phyloP scores from a whole-genome alignment of 2,329 filamentous ascomycete species.

The Fusarium incarnatum region DNA sequence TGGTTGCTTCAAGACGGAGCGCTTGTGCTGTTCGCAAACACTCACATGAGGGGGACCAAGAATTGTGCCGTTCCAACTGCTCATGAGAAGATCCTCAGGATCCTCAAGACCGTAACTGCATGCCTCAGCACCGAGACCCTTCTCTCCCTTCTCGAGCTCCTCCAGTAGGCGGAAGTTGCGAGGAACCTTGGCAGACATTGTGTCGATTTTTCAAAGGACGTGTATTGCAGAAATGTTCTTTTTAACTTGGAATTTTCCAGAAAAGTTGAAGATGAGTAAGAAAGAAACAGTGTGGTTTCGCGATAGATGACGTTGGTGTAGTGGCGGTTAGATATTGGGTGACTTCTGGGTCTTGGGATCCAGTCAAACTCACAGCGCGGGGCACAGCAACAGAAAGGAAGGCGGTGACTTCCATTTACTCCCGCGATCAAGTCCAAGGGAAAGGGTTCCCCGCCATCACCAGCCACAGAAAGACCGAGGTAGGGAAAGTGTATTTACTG shows the following conservation, averaged over 20 bases:
- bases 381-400: conserved; percentile 35
- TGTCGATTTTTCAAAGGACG: conserved; percentile 5
- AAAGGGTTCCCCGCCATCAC: conserved; percentile 26
- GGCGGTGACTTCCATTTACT: conserved; percentile 24
- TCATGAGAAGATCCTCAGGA: conserved; percentile 94
- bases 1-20: neutral
- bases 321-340: conserved; percentile 33
- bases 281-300: conserved; percentile 12
- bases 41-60: conserved; percentile 94
- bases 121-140: conserved; percentile 94
- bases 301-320: conserved; percentile 35
- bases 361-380: conserved; percentile 26
- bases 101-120: conserved; percentile 97
- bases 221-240: neutral
- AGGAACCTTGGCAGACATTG: conserved; percentile 73
- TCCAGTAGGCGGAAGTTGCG: conserved; percentile 96
- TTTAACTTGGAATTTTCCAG: neutral
- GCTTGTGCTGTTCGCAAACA: conserved; percentile 29
- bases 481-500: neutral
- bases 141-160: conserved; percentile 99
- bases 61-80: conserved; percentile 98
- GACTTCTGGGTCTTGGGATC: conserved; percentile 21
- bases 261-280: conserved; percentile 12
- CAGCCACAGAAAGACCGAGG: conserved; percentile 22
- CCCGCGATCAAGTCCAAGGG: neutral